phyloP scores from a whole-genome alignment of 1,284 basidiomycete genomes.

The Golubevia sp. region DNA sequence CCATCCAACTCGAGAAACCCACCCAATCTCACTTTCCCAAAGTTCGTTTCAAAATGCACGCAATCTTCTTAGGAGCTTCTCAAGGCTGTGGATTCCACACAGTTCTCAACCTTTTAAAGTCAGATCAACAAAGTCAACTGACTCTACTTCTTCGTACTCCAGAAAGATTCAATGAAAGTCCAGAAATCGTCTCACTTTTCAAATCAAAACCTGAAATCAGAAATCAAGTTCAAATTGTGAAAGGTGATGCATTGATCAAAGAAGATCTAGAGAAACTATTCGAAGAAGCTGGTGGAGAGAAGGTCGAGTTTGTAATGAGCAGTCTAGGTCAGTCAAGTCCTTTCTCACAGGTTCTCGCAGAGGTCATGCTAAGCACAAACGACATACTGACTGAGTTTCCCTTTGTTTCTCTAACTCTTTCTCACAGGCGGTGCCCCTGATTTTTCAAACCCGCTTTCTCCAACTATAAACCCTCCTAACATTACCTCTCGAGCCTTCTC shows the following conservation, averaged over 20 bases:
- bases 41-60: too few species aligned
- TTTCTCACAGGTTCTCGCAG: too few species aligned
- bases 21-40: too few species aligned
- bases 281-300: background rate
- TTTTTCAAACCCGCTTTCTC: too few species aligned
- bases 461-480: too few species aligned
- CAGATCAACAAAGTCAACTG: background rate
- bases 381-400: too few species aligned
- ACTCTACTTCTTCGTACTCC: background rate
- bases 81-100: too few species aligned
- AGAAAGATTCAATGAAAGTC: background rate
- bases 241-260: background rate
- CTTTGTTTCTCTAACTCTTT: background rate
- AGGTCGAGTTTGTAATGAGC: background rate
- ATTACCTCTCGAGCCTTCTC: too few species aligned
- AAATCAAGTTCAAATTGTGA: background rate
- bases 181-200: background rate
- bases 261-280: background rate
- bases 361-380: too few species aligned
- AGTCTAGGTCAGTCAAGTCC: background rate
- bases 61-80: too few species aligned
- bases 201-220: background rate
- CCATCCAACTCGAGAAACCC: too few species aligned
- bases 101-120: background rate
- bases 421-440: too few species aligned